Percentiles rank a stretch among this genome's conserved stretches.
Evolutionary conservation across 2,329 filamentous ascomycete species (phyloP).

Genomic region (Aspergillus cejpii): DNA sequence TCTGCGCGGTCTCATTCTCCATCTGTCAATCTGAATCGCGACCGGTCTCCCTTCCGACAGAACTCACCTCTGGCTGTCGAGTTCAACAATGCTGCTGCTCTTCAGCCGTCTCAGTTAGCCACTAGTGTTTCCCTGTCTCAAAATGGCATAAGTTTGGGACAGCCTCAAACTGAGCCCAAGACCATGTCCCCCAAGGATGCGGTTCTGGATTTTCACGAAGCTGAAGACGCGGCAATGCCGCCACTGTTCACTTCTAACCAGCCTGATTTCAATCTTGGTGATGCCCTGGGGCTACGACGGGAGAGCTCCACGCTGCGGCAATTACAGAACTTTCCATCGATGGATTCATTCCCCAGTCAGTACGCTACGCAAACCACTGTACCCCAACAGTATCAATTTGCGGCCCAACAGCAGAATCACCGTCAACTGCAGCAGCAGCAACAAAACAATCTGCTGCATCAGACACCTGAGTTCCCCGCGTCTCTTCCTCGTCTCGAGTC

Average conservation of each 20-base stretch:
- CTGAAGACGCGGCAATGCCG: constrained; percentile 58
- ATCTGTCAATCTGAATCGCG: constrained; percentile 49
- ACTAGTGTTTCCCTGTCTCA: constrained; percentile 32
- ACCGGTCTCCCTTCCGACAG: constrained; percentile 74
- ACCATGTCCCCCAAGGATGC: constrained; percentile 95
- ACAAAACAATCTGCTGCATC: constrained; percentile 33
- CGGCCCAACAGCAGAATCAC: constrained; percentile 23
- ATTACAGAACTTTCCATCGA: constrained; percentile 32
- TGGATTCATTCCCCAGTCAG: constrained; percentile 40
- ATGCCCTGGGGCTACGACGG: constrained; percentile 33
- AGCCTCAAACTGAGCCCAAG: constrained; percentile 50
- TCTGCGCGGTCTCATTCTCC: constrained; percentile 56
- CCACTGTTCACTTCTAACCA: constrained; percentile 63
- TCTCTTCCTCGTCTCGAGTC: constrained; percentile 58
- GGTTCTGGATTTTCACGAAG: constrained; percentile 73
- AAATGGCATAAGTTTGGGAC: constrained; percentile 26
- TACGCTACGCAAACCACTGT: constrained; percentile 39
- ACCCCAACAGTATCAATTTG: constrained; percentile 47
- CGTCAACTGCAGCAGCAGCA: constrained; percentile 23
- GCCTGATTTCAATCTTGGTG: constrained; percentile 45
- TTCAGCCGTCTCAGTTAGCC: constrained; percentile 38
- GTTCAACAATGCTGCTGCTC: constrained; percentile 31
- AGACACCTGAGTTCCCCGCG: constrained; percentile 53
- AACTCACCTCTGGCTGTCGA: constrained; percentile 56
- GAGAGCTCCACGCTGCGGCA: constrained; percentile 34